Evolutionary conservation across 352 stramenopile genomes (phyloP), one percentile per base, ranked within the genome.

Genomic region (Phytophthora sojae): DNA sequence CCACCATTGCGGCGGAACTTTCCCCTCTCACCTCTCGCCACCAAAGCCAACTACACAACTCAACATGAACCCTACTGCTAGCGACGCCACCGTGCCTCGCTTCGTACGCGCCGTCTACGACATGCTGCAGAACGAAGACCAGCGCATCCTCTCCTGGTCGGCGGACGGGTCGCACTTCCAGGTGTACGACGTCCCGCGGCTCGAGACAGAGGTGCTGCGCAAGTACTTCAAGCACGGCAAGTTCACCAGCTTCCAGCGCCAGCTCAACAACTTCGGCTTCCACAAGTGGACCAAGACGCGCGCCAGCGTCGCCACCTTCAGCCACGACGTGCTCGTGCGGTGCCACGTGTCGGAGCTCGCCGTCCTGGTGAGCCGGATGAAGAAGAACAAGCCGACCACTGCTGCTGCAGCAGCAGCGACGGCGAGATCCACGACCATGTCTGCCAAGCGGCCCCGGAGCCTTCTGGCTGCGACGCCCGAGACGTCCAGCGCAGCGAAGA

Each of bases 171-270:
- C 88, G 51, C 82, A 86, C 15, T 97, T 98, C 57, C 76, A 93
- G 62, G 93, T 97, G 68, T 85, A 88, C 67, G 78, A 96, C 73
- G 78, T 90, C 49, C 79, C 82, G 21, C 64, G 55, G 17, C 83
- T 96, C 61, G 82, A 82, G 65, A 54, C 72, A 29, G 56, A 79
- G 42, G 82, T 98, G 53, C 79, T 98, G 11, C 93, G 92, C 29
- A 91, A 93, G 71, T 98, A 98, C 82, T 98, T 98, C 72, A 98
- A 98, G 72, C 94, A 98, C 77, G 80, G 86, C 69, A 97, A 94
- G 70, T 97, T 98, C 77, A 83, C 94, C 12, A 98, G 92, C 47
- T 95, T 98, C 58, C 90, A 97, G 67, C 88, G 94, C 14, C 92
- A 98, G 65, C 84, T 98, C 44, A 97, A 97, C 78, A 97, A 98